Evolutionary conservation across 2,329 filamentous ascomycete species (phyloP).

Genomic region (Teratosphaeria nubilosa): DNA sequence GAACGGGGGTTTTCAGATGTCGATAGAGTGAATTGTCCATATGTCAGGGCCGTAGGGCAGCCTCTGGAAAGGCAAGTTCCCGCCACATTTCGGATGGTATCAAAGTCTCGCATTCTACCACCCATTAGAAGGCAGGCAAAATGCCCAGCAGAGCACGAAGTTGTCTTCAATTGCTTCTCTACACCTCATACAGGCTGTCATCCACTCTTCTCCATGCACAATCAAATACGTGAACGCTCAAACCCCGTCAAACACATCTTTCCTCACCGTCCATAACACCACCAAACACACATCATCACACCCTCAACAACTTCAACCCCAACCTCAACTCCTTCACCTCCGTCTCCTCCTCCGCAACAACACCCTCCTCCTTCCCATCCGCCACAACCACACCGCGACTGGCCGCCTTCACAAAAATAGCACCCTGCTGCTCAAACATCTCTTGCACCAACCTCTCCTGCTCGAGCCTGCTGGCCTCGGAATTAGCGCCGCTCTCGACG

Average conservation of each 20-base stretch:
- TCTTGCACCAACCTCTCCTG: slow-evolving; percentile 23
- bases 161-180: too few relatives aligned
- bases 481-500: slow-evolving; percentile 10
- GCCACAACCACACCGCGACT: slow-evolving; percentile 20
- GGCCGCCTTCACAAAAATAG: slow-evolving; percentile 26
- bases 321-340: slow-evolving; percentile 50
- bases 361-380: slow-evolving; percentile 27
- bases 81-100: too few relatives aligned
- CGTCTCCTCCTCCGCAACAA: slow-evolving; percentile 72
- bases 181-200: not conserved
- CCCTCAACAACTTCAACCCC: slow-evolving; percentile 8
- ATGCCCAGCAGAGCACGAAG: too few relatives aligned
- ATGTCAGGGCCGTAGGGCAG: too few relatives aligned
- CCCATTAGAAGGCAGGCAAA: too few relatives aligned
- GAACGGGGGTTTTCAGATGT: not conserved
- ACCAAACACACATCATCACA: not conserved
- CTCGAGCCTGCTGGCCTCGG: slow-evolving; percentile 20
- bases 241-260: not conserved
- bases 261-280: not conserved
- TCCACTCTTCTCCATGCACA: not conserved
- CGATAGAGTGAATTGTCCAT: too few relatives aligned
- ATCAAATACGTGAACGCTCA: not conserved
- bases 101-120: too few relatives aligned
- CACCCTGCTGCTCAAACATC: slow-evolving; percentile 26
- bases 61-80: too few relatives aligned